A percentile compares a stretch with the other conserved stretches of the same genome.
Evolutionary conservation across 1,284 basidiomycete species (phyloP).

Genomic region (Austropuccinia psidii): DNA sequence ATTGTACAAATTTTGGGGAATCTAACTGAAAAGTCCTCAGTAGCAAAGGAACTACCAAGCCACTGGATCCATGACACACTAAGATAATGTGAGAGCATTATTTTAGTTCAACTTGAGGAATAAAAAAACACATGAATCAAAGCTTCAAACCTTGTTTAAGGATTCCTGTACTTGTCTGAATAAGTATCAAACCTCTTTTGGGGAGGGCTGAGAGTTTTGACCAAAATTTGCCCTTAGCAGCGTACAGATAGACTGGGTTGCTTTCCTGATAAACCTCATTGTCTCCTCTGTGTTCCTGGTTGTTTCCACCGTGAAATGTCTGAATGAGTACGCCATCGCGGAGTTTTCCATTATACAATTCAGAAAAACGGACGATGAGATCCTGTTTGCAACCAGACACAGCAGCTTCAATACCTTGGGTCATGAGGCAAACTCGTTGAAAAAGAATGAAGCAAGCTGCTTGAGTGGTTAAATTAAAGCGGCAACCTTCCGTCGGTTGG

Average conservation of each 20-base stretch:
- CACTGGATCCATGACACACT: too few relatives aligned
- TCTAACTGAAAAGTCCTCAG: too few relatives aligned
- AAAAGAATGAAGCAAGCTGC: background rate
- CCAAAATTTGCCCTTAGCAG: background rate
- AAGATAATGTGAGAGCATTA: too few relatives aligned
- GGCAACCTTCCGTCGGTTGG: background rate
- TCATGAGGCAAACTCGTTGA: slow-evolving; percentile 11
- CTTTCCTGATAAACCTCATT: background rate
- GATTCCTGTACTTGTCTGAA: slow-evolving; percentile 7
- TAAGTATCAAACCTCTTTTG: background rate
- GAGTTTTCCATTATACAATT: background rate
- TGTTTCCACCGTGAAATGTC: background rate
- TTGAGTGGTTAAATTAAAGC: background rate
- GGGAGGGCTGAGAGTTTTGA: background rate
- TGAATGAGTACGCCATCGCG: slow-evolving; percentile 7
- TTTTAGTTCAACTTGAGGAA: too few relatives aligned
- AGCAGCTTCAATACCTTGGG: too few relatives aligned
- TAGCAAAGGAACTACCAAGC: too few relatives aligned
- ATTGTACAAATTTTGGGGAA: too few relatives aligned
- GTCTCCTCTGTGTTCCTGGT: too few relatives aligned
- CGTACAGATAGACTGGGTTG: slow-evolving; percentile 5
- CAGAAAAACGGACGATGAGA: slow-evolving; percentile 15
- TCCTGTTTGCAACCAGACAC: too few relatives aligned
- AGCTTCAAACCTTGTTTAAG: slow-evolving; percentile 20
- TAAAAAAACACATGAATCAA: too few relatives aligned